phyloP scores from a whole-genome alignment of 2,329 filamentous ascomycete species.

The Phaeoacremonium minimum region DNA sequence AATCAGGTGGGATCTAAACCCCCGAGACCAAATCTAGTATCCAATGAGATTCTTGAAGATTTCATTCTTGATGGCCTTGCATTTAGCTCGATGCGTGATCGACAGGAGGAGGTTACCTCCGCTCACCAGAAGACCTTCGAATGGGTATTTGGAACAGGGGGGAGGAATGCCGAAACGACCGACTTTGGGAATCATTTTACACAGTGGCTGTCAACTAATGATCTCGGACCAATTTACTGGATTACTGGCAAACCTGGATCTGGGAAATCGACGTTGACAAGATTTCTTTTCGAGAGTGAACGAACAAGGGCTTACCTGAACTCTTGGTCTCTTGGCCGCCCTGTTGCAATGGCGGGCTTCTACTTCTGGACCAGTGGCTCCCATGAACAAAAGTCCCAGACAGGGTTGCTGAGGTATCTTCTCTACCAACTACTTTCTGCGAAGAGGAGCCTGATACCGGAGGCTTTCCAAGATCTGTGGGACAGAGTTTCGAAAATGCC shows the following conservation, averaged over 20 bases:
- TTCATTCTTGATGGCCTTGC: conserved; percentile 6
- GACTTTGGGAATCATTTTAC: conserved; percentile 2
- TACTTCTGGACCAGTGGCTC: conserved; percentile 41
- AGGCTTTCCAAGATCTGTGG: conserved; percentile 23
- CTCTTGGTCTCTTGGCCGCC: conserved; percentile 18
- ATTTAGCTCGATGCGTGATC: conserved; percentile 5
- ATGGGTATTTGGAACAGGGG: conserved; percentile 5
- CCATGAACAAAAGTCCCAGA: conserved; percentile 28
- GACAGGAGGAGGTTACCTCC: conserved; percentile 5
- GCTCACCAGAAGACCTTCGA: conserved; percentile 6
- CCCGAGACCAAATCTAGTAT: background rate
- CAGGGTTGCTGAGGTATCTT: conserved; percentile 28
- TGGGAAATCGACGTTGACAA: conserved; percentile 42
- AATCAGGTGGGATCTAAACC: background rate
- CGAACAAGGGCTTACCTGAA: conserved; percentile 9
- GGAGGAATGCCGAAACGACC: background rate
- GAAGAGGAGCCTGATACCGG: conserved; percentile 16
- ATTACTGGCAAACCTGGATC: conserved; percentile 37
- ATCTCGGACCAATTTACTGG: conserved; percentile 20
- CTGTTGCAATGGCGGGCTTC: conserved; percentile 28
- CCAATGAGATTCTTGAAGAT: conserved; percentile 4
- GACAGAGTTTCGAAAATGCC: conserved; percentile 17
- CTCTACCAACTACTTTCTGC: conserved; percentile 26
- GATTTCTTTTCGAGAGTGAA: conserved; percentile 24
- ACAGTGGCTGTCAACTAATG: conserved; percentile 6